Conservation (phyloP, 805 yeast genomes). For the Yamadazyma sp. region DNA sequence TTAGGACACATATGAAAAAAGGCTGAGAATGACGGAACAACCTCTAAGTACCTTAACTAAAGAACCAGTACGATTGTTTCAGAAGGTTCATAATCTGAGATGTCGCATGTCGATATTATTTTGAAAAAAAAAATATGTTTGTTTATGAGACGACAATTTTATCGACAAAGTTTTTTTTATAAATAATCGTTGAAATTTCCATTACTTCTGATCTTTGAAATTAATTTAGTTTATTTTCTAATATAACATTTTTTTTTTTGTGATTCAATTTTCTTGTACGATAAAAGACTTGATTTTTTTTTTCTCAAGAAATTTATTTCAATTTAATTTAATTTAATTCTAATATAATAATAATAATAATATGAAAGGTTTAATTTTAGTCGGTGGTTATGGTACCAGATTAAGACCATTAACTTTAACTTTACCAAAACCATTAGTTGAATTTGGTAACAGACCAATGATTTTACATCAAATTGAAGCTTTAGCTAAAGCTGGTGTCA, state of each 20-base stretch:
- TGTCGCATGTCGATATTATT: too few species aligned
- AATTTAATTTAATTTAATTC: too few species aligned
- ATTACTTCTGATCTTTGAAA: too few species aligned
- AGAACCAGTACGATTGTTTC: too few species aligned
- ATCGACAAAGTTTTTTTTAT: constrained; percentile 7
- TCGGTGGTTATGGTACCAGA: constrained; percentile 99
- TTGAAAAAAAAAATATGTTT: neutral
- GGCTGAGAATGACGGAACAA: too few species aligned
- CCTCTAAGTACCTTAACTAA: too few species aligned
- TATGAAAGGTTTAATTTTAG: constrained; percentile 96
- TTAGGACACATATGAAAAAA: too few species aligned
- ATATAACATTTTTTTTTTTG: constrained; percentile 4
- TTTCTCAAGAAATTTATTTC: too few species aligned
- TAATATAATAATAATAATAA: constrained; percentile 2
- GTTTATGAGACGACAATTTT: constrained; percentile 7
- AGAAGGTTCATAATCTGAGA: too few species aligned
- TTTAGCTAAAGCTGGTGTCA: constrained; percentile 95
- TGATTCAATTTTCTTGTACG: constrained; percentile 1
- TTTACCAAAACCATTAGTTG: constrained; percentile 94
- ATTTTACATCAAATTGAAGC: constrained; percentile 98
- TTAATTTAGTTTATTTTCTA: constrained; percentile 4
- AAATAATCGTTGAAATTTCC: constrained; percentile 4
- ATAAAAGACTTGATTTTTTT: too few species aligned
- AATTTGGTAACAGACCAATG: constrained; percentile 99
- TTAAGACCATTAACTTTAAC: constrained; percentile 97